Percentiles rank a stretch among this genome's conserved stretches.
Evolutionary conservation across 257 asterid species (phyloP).

Genomic region (Ophiorrhiza pumila): DNA sequence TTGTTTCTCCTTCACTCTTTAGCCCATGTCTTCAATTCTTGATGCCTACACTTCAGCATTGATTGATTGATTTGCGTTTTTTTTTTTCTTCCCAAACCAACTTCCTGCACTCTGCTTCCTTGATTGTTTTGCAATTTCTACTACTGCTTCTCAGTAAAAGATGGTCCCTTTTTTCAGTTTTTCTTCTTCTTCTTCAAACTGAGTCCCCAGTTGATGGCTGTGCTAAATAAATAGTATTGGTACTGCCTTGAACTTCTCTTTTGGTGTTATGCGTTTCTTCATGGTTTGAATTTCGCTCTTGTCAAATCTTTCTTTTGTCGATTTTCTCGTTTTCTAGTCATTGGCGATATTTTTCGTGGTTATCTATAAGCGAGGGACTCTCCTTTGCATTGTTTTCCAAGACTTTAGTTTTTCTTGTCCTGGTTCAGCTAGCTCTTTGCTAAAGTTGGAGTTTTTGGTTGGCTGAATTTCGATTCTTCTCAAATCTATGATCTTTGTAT

Average conservation of each 20-base stretch:
- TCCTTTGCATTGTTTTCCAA: constrained; percentile 19
- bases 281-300: background rate
- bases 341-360: constrained; percentile 17
- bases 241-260: background rate
- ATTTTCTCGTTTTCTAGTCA: constrained; percentile 14
- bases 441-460: background rate
- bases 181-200: background rate
- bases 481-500: constrained; percentile 9
- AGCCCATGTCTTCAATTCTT: constrained; percentile 14
- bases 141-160: background rate
- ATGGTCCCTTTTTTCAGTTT: background rate
- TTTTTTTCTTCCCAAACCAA: constrained; percentile 7
- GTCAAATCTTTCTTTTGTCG: constrained; percentile 11
- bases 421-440: constrained; percentile 3
- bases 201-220: constrained; percentile 11
- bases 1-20: constrained; percentile 4
- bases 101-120: constrained; percentile 25
- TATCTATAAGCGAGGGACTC: background rate
- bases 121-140: constrained; percentile 8
- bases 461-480: background rate
- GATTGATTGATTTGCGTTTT: too few relatives aligned
- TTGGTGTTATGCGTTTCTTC: constrained; percentile 13
- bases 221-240: constrained; percentile 4
- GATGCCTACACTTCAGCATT: constrained; percentile 4
- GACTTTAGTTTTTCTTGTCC: background rate